phyloP scores from a whole-genome alignment of 2,329 filamentous ascomycete genomes.

The Calonectria pseudoreteaudii region DNA sequence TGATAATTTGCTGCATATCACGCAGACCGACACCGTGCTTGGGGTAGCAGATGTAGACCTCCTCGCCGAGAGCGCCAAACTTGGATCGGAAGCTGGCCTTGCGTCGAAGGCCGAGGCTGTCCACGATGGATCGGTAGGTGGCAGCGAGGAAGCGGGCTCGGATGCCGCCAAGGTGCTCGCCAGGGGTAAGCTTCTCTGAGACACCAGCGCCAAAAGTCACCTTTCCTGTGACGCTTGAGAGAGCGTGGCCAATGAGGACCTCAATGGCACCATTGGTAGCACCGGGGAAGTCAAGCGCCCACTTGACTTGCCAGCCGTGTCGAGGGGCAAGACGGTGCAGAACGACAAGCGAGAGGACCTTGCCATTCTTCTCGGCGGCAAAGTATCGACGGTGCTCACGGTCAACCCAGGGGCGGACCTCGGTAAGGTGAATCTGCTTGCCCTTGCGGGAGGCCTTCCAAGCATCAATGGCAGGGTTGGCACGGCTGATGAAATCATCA shows the following conservation, averaged over 20 bases:
- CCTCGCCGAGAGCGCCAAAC: constrained; percentile 85
- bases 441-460: constrained; percentile 87
- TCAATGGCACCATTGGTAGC: constrained; percentile 91
- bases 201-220: constrained; percentile 93
- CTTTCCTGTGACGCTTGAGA: constrained; percentile 62
- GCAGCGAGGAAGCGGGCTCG: constrained; percentile 84
- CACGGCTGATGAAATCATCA: constrained; percentile 75
- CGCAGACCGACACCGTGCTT: constrained; percentile 84
- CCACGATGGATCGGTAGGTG: constrained; percentile 85
- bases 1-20: constrained; percentile 86
- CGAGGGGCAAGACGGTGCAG: constrained; percentile 83
- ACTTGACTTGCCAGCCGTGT: constrained; percentile 95
- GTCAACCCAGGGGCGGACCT: constrained; percentile 91
- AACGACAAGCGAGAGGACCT: constrained; percentile 82
- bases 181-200: constrained; percentile 77
- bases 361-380: constrained; percentile 80
- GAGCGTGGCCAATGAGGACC: constrained; percentile 78
- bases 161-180: constrained; percentile 83
- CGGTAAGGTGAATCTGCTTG: constrained; percentile 87
- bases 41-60: constrained; percentile 91
- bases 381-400: constrained; percentile 87
- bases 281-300: constrained; percentile 91
- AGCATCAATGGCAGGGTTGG: constrained; percentile 79
- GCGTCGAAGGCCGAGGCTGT: constrained; percentile 83
- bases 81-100: constrained; percentile 94